Base-by-base conservation (phyloP, 179 eudicot genomes). In the Monotropa hypopitys region DNA sequence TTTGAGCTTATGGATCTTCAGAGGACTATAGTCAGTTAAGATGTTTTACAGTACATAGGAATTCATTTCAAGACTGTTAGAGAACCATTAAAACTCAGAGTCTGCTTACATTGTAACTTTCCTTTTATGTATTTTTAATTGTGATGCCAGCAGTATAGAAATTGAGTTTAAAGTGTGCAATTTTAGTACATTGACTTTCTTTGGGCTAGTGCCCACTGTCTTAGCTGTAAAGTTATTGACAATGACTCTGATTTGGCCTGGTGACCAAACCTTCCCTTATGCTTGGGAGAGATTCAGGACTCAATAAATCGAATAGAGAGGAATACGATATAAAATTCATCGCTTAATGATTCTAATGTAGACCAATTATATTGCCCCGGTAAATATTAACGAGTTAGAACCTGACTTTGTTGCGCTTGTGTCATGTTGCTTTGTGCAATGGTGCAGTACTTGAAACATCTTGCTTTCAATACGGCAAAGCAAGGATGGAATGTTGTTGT, bases 401-500 rank as follows among this genome's bases (percentile, higher is more conserved):
- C 23, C 59, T 51, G 9, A 51, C 13, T 46, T 47, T 47, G 20
- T 71, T 71, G 57, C 28, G 12, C 50, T 73, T 32, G 30, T 51
- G 21, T 72, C 45, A 73, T 53, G 43, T 72, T 18, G 54, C 40
- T 71, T 50, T 12, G 38, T 21, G 9, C 51, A 46, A 46, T 18
- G 26, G 56, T 77, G 75, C 85, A 87, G 90, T 87, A 87, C 47
- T 32, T 87, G 56, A 84, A 87, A 67, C 87, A 84, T 74, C 83
- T 86, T 35, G 86, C 83, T 16, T 88, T 43, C 77, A 26, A 72
- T 40, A 80, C 78, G n/a, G 90, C 90, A 56, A 88, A 86, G 78
- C 79, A 20, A 82, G 90, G 88, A 74, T 86, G 86, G 86, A 83
- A 88, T 70, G 84, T 86, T 66, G 87, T 88, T 5, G 79, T 88